Evolutionary conservation across 345 rosid species (phyloP).

Genomic region (Brassica juncea): DNA sequence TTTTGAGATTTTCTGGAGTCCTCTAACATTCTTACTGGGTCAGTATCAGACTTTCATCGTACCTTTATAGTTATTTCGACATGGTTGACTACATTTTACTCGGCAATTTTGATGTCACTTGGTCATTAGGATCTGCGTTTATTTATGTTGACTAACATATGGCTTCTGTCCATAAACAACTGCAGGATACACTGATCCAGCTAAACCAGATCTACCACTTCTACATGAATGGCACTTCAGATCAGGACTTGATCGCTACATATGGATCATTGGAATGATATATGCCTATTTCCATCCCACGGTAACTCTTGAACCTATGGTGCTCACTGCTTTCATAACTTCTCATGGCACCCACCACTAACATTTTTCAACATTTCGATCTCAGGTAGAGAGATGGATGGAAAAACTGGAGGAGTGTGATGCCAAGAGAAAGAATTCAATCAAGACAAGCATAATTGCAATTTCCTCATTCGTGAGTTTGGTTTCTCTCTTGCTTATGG

Average conservation of each 20-base stretch:
- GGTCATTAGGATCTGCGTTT: not conserved
- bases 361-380: constrained; percentile 29
- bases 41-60: constrained; percentile 33
- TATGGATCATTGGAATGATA: constrained; percentile 97
- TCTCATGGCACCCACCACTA: constrained; percentile 11
- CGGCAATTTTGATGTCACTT: constrained; percentile 4
- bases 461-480: constrained; percentile 64
- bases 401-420: constrained; percentile 96
- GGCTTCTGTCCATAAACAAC: constrained; percentile 1
- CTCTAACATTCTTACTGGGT: constrained; percentile 77
- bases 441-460: constrained; percentile 64
- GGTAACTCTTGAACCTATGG: constrained; percentile 48
- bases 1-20: constrained; percentile 84
- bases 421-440: constrained; percentile 62
- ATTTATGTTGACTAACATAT: constrained; percentile 11
- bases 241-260: constrained; percentile 98
- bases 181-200: constrained; percentile 94
- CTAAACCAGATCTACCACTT: constrained; percentile 76
- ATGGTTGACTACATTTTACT: not conserved
- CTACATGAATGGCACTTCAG: constrained; percentile 98
- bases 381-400: constrained; percentile 97
- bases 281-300: constrained; percentile 96
- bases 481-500: constrained; percentile 6
- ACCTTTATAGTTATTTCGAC: not conserved
- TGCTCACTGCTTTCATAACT: constrained; percentile 1